Percentiles rank a stretch among this genome's conserved stretches.
These are phyloP conservation scores for Pythium angustatum DNA, from an alignment of 352 stramenopile genomes.

Conservation along the genomic window DNA sequence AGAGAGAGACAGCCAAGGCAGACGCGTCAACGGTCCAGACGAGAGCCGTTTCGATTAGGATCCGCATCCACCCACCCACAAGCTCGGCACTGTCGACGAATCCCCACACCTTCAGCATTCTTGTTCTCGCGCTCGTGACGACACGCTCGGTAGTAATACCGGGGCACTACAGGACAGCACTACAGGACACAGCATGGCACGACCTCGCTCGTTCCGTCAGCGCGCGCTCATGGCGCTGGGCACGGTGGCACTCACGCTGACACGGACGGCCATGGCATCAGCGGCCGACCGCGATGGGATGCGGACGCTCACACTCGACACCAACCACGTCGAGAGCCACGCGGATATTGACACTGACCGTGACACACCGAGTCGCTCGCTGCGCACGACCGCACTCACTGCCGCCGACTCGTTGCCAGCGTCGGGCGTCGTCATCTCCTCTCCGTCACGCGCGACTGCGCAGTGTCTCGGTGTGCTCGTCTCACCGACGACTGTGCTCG, in stretches of 20 bases:
- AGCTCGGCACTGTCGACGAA: neutral
- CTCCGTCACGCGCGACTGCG: neutral
- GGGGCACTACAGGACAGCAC: neutral
- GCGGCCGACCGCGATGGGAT: too few relatives aligned
- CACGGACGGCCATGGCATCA: too few relatives aligned
- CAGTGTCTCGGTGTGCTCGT: conserved; percentile 25
- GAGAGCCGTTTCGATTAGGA: too few relatives aligned
- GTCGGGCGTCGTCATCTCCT: conserved; percentile 13
- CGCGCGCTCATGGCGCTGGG: neutral
- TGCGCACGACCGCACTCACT: too few relatives aligned
- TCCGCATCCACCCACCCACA: neutral
- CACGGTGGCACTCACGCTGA: neutral
- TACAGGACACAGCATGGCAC: neutral
- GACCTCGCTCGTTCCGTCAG: neutral
- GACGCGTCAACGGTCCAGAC: too few relatives aligned
- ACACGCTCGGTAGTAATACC: neutral
- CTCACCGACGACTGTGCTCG: conserved; percentile 23
- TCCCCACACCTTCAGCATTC: neutral
- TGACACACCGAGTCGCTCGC: too few relatives aligned
- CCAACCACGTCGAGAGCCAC: too few relatives aligned
- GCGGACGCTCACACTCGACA: too few relatives aligned
- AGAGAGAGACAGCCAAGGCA: too few relatives aligned
- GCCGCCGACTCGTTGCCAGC: neutral
- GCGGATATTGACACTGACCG: too few relatives aligned
- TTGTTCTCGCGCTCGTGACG: neutral